phyloP scores from a whole-genome alignment of 805 yeast species.

The baker's yeast (Saccharomyces cerevisiae) region DNA sequence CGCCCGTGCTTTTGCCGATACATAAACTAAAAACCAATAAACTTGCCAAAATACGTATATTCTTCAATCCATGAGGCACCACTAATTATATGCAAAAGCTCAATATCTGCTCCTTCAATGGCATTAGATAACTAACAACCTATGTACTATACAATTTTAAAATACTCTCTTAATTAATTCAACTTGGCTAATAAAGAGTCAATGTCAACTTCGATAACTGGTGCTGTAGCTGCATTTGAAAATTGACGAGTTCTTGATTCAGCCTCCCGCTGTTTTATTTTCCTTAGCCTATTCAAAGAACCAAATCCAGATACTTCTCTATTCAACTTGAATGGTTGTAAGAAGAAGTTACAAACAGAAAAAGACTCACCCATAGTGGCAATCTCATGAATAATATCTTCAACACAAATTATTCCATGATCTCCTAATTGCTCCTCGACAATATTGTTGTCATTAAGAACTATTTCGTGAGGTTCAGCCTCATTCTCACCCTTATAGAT shows the following conservation, averaged over 20 bases:
- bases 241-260: slow-evolving; percentile 36
- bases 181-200: slow-evolving; percentile 60
- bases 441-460: slow-evolving; percentile 63
- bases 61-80: not conserved
- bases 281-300: slow-evolving; percentile 60
- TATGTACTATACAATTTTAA: not conserved
- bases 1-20: too few relatives aligned
- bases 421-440: slow-evolving; percentile 69
- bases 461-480: slow-evolving; percentile 33
- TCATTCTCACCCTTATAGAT: slow-evolving; percentile 28
- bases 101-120: not conserved
- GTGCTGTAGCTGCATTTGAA: slow-evolving; percentile 57
- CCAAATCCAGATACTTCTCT: slow-evolving; percentile 70
- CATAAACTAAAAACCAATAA: not conserved
- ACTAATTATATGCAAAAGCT: not conserved
- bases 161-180: slow-evolving; percentile 33
- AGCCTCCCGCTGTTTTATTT: slow-evolving; percentile 47
- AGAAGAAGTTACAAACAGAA: slow-evolving; percentile 50
- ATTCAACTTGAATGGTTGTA: slow-evolving; percentile 61
- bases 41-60: not conserved
- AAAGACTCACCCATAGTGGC: slow-evolving; percentile 55
- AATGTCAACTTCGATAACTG: slow-evolving; percentile 63
- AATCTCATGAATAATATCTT: slow-evolving; percentile 71
- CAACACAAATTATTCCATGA: slow-evolving; percentile 66
- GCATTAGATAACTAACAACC: not conserved